Conservation (phyloP, 176 grass and related monocot species). For the Saccharum officinarum region DNA sequence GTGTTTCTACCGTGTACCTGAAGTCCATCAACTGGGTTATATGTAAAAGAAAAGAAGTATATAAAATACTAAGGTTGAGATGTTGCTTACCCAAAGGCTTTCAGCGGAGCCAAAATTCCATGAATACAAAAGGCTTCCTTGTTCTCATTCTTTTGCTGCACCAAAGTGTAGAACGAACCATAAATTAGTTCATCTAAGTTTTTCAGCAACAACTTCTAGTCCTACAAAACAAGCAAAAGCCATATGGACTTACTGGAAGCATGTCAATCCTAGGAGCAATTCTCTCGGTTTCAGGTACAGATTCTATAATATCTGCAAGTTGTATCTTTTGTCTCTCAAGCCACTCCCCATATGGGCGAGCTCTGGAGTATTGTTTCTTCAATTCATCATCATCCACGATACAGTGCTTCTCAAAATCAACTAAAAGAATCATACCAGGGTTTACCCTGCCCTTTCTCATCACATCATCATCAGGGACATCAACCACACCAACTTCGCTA, state of each 20-base stretch:
- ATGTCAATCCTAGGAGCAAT: conserved; percentile 40
- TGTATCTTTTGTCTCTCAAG: conserved; percentile 51
- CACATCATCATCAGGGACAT: conserved; percentile 55
- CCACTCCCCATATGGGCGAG: conserved; percentile 56
- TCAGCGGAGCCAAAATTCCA: conserved; percentile 73
- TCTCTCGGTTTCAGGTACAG: conserved; percentile 42
- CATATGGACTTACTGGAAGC: conserved; percentile 40
- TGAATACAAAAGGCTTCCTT: conserved; percentile 40
- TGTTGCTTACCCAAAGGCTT: conserved; percentile 75
- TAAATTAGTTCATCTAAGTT: background rate
- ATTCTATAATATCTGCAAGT: conserved; percentile 49
- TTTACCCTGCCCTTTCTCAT: conserved; percentile 56
- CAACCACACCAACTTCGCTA: conserved; percentile 76
- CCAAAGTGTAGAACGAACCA: conserved; percentile 10
- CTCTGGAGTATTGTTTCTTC: conserved; percentile 47
- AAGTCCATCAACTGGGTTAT: conserved; percentile 12
- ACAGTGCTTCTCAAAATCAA: conserved; percentile 65
- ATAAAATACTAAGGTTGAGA: background rate
- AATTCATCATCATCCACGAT: conserved; percentile 62
- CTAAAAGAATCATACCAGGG: conserved; percentile 73
- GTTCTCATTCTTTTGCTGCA: conserved; percentile 40
- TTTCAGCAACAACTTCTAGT: background rate
- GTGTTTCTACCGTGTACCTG: conserved; percentile 60
- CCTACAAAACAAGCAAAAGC: background rate
- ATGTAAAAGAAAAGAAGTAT: background rate